phyloP scores from a whole-genome alignment of 1,139 yeast genomes.

The Blastobotrys arbuscula region DNA sequence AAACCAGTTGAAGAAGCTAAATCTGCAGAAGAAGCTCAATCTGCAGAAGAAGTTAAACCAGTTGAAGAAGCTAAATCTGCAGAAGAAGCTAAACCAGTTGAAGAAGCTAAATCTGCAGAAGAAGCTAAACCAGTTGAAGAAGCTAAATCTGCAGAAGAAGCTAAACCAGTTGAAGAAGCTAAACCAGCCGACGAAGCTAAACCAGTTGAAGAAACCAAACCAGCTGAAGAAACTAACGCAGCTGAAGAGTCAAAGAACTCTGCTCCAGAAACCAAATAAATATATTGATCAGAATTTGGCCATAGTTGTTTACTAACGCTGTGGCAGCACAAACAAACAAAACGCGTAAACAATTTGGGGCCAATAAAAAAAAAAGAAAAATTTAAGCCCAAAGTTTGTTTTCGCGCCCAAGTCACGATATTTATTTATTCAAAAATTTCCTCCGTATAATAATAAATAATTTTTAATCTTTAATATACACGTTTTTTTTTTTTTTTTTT shows the following conservation, averaged over 20 bases:
- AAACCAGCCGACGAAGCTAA: background rate
- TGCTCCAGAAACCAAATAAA: background rate
- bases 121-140: constrained; percentile 2
- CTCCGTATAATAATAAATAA: too few species aligned
- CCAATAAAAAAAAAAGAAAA: too few species aligned
- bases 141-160: background rate
- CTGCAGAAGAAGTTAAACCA: background rate
- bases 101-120: background rate
- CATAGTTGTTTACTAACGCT: too few species aligned
- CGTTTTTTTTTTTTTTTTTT: too few species aligned
- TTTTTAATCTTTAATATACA: too few species aligned
- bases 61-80: constrained; percentile 3
- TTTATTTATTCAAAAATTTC: too few species aligned
- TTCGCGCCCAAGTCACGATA: too few species aligned
- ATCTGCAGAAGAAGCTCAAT: background rate
- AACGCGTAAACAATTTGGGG: too few species aligned
- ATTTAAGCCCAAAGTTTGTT: too few species aligned
- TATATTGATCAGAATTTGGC: too few species aligned
- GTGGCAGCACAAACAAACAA: too few species aligned
- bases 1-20: constrained; percentile 4
- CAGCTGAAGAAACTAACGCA: constrained; percentile 1
- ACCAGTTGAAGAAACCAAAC: background rate
- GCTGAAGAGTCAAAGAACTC: background rate
- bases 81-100: background rate
- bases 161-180: constrained; percentile 1